A percentile compares a stretch with the other conserved stretches of the same genome.
These are phyloP conservation scores for Epichloe coenophiala DNA, from an alignment of 2,329 filamentous ascomycete genomes.

Conservation along the genomic window DNA sequence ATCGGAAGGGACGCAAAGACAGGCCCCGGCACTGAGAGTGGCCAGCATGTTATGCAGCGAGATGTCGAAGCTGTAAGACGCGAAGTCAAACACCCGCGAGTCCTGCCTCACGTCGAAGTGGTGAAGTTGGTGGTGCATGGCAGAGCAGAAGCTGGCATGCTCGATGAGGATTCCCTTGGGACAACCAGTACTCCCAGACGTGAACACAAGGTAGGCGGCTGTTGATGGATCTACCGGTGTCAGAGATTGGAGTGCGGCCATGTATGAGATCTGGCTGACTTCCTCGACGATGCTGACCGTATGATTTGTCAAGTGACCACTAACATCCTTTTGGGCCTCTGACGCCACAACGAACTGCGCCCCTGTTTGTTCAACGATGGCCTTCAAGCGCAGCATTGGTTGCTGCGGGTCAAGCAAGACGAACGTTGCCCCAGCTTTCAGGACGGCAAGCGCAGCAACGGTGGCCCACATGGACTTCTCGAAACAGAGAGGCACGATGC, in stretches of 20 bases:
- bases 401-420: constrained; percentile 13
- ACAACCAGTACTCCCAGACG: constrained; percentile 10
- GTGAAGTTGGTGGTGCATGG: neutral
- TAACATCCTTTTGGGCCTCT: neutral
- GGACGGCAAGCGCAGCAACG: constrained; percentile 12
- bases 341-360: constrained; percentile 5
- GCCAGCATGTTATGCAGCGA: neutral
- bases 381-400: constrained; percentile 6
- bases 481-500: constrained; percentile 13
- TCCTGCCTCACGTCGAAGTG: neutral
- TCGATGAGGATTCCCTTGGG: constrained; percentile 9
- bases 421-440: constrained; percentile 16
- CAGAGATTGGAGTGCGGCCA: neutral
- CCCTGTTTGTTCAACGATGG: constrained; percentile 5
- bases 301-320: neutral
- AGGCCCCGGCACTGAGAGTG: constrained; percentile 2
- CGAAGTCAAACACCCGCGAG: constrained; percentile 4
- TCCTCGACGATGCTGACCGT: neutral
- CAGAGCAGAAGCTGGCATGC: constrained; percentile 2
- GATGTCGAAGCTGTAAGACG: constrained; percentile 5
- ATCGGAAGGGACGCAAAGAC: constrained; percentile 1
- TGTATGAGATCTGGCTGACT: neutral
- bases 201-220: constrained; percentile 5
- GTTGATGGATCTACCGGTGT: neutral
- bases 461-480: constrained; percentile 14